Evolutionary conservation across 345 rosid species (phyloP), one percentile per base, ranked within the genome.

Genomic region (Heritiera fomes): DNA sequence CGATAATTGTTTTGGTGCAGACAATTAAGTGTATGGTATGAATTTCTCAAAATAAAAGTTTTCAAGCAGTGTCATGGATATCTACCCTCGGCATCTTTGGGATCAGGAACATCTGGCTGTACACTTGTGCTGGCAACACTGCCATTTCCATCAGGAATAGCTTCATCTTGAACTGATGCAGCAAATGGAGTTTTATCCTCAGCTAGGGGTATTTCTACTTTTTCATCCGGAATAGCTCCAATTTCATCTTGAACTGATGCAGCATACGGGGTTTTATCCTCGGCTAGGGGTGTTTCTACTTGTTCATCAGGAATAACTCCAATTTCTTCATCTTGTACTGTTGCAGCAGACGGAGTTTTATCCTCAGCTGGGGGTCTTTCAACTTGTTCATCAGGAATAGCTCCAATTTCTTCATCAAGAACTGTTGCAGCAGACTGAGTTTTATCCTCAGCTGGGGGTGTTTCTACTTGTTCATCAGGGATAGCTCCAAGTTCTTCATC

Each of bases 121-220:
- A 43, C 71, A 75, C 73, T 85, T 76, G 92, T 82, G 79, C 80
- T 81, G 50, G 76, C 68, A 32, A 84, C 60, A 79, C 81, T 86
- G 46, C 85, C 87, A 79, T 75, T 86, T 81, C 83, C 83, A 73
- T 86, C 87, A 32, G 87, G 78, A 49, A 72, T 68, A 69, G 78
- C 75, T 78, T 75, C 88, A 79, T 80, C 72, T 68, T 45, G 53
- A 45, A 45, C 53, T 20, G 38, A 45, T 68, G 72, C 38, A 53
- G n/a, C 58, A 12, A 55, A 34, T 34, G 38, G 58, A 70, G 59
- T 70, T 47, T 49, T 49, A 30, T 7, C 56, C 73, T 69, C 73
- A 3, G 40, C 73, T n/a, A 69, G 73, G 14, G 58, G 40, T 69
- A 13, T 69, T 69, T 69, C 73, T 12, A 13, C 41, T 28, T 69